Evolutionary conservation across 345 rosid genomes (phyloP).

Genomic region (Trapa incisa): DNA sequence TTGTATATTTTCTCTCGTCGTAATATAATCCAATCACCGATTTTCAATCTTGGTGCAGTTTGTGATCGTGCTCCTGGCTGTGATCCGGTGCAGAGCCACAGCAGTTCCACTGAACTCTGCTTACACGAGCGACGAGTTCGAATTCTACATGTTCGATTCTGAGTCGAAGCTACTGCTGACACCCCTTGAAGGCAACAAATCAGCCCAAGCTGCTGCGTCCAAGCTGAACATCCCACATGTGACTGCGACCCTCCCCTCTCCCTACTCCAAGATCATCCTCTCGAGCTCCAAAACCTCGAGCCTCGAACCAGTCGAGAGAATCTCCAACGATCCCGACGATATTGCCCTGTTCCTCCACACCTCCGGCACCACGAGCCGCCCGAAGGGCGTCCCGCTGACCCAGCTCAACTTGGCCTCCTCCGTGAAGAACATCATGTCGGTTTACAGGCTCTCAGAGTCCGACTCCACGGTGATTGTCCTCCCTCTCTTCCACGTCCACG

Average conservation of each 20-base stretch:
- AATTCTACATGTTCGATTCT: constrained; percentile 57
- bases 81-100: constrained; percentile 48
- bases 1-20: background rate
- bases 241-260: constrained; percentile 26
- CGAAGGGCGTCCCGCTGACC: constrained; percentile 66
- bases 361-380: constrained; percentile 72
- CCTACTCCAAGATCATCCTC: constrained; percentile 20
- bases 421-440: constrained; percentile 47
- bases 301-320: constrained; percentile 9
- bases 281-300: constrained; percentile 8
- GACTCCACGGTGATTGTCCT: constrained; percentile 78
- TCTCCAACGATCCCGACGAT: constrained; percentile 47
- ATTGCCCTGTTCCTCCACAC: constrained; percentile 57
- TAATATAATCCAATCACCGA: background rate
- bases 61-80: constrained; percentile 59
- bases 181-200: constrained; percentile 21
- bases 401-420: constrained; percentile 54
- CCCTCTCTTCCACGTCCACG: constrained; percentile 83
- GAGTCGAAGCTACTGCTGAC: constrained; percentile 45
- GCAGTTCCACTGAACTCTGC: constrained; percentile 53
- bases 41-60: constrained; percentile 23
- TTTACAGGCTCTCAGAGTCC: constrained; percentile 51
- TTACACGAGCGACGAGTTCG: constrained; percentile 60
- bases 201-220: constrained; percentile 42
- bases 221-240: constrained; percentile 35